These are phyloP conservation scores for Russula sp. DNA, from an alignment of 768 basidiomycete species.

Conservation along the genomic window DNA sequence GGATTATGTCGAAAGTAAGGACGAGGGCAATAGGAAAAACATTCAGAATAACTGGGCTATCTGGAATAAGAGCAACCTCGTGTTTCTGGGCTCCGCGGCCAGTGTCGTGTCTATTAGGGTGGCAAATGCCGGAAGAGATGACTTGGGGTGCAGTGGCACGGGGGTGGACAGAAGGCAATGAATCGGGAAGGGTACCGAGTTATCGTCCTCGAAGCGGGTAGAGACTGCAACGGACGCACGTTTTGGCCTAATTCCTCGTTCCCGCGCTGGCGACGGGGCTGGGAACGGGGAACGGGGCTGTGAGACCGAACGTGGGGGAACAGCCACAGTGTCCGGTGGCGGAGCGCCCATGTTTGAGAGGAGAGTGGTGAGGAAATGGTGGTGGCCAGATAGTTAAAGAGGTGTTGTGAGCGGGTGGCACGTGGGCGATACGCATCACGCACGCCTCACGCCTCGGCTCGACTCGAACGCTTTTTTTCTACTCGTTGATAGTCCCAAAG, in stretches of 20 bases:
- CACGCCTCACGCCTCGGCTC: neutral
- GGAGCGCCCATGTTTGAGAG: too few relatives aligned
- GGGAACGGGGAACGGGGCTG: neutral
- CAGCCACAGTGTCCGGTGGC: neutral
- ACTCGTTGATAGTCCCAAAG: neutral
- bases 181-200: slow-evolving; percentile 6
- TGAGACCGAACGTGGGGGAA: slow-evolving; percentile 1
- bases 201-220: neutral
- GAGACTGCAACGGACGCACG: neutral
- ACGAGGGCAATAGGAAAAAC: too few relatives aligned
- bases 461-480: neutral
- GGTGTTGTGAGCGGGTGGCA: too few relatives aligned
- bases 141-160: neutral
- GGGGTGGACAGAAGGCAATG: neutral
- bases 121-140: neutral
- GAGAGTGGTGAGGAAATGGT: too few relatives aligned
- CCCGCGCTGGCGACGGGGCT: too few relatives aligned
- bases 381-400: too few relatives aligned
- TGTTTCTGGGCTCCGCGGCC: neutral
- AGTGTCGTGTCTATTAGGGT: neutral
- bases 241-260: neutral
- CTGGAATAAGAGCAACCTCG: too few relatives aligned
- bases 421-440: too few relatives aligned
- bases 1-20: neutral
- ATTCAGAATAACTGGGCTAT: neutral